Evolutionary conservation across 805 yeast genomes (phyloP).

Genomic region (Yarrowia sp.): DNA sequence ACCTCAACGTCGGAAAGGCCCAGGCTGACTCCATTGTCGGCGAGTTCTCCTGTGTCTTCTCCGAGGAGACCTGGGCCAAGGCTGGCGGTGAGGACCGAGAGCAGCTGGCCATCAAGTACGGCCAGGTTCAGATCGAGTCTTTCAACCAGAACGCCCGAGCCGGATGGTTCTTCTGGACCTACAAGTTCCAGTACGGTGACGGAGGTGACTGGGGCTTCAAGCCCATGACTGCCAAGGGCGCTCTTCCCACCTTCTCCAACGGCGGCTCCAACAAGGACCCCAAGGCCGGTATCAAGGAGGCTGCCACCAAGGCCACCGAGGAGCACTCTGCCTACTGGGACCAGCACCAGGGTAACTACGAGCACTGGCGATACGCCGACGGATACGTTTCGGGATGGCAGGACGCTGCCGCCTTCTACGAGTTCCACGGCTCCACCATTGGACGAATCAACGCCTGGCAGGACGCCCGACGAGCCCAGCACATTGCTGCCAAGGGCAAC

Average conservation of each 20-base stretch:
- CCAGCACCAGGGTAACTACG: slow-evolving; percentile 67
- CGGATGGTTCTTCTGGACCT: slow-evolving; percentile 92
- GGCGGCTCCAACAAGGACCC: slow-evolving; percentile 43
- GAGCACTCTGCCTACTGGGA: slow-evolving; percentile 75
- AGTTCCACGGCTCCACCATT: slow-evolving; percentile 69
- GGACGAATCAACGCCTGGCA: slow-evolving; percentile 81
- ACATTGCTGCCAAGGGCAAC: slow-evolving; percentile 60
- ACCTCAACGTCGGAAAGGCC: slow-evolving; percentile 45
- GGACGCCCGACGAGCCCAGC: slow-evolving; percentile 66
- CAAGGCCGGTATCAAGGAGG: slow-evolving; percentile 51
- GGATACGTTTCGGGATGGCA: slow-evolving; percentile 80
- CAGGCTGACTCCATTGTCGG: slow-evolving; percentile 76
- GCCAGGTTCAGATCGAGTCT: slow-evolving; percentile 59
- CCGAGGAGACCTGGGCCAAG: slow-evolving; percentile 74
- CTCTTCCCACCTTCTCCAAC: slow-evolving; percentile 53
- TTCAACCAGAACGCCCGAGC: slow-evolving; percentile 63
- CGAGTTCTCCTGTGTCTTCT: slow-evolving; percentile 88
- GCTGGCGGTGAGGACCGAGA: slow-evolving; percentile 56
- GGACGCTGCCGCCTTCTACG: slow-evolving; percentile 73
- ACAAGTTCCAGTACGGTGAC: slow-evolving; percentile 81
- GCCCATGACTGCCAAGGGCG: slow-evolving; percentile 73
- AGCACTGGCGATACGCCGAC: slow-evolving; percentile 80
- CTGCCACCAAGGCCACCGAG: slow-evolving; percentile 51
- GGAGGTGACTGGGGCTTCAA: slow-evolving; percentile 98
- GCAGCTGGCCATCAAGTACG: slow-evolving; percentile 65